These are phyloP conservation scores for Wickerhamiella alocasiicola DNA, from an alignment of 805 yeast genomes.

Conservation along the genomic window DNA sequence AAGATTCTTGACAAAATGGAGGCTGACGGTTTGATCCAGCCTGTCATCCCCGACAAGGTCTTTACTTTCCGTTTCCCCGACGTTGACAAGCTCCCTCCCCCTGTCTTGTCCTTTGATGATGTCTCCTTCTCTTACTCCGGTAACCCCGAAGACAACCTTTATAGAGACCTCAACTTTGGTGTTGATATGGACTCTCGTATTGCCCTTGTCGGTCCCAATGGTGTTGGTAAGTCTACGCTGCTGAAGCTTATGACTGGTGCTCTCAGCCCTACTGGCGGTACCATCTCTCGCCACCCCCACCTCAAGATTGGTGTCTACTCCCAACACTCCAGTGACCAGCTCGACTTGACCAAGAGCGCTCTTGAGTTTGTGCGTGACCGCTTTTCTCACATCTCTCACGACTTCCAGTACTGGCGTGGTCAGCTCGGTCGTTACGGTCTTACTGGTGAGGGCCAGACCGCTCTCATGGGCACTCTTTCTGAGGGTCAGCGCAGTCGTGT, in stretches of 20 bases:
- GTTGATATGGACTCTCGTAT: constrained; percentile 98
- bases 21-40: constrained; percentile 88
- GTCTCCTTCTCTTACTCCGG: constrained; percentile 75
- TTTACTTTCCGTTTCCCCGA: constrained; percentile 90
- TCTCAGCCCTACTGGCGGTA: constrained; percentile 78
- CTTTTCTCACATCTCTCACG: constrained; percentile 82
- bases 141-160: constrained; percentile 73
- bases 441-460: constrained; percentile 97
- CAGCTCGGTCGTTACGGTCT: constrained; percentile 97
- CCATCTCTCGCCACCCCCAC: constrained; percentile 95
- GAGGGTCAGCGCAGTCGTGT: constrained; percentile 99
- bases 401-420: constrained; percentile 90
- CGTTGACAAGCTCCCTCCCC: constrained; percentile 96
- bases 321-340: constrained; percentile 97
- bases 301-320: constrained; percentile 97
- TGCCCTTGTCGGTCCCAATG: constrained; percentile 97
- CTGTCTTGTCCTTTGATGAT: constrained; percentile 91
- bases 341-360: constrained; percentile 89
- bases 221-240: constrained; percentile 96
- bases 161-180: constrained; percentile 88
- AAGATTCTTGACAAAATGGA: constrained; percentile 99
- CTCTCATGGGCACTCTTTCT: constrained; percentile 95
- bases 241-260: constrained; percentile 95
- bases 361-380: constrained; percentile 94
- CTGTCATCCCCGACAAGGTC: constrained; percentile 86